A percentile compares a stretch with the other conserved stretches of the same genome.
Evolutionary conservation across 805 yeast genomes (phyloP).

Genomic region (Ogataea parapolymorpha): DNA sequence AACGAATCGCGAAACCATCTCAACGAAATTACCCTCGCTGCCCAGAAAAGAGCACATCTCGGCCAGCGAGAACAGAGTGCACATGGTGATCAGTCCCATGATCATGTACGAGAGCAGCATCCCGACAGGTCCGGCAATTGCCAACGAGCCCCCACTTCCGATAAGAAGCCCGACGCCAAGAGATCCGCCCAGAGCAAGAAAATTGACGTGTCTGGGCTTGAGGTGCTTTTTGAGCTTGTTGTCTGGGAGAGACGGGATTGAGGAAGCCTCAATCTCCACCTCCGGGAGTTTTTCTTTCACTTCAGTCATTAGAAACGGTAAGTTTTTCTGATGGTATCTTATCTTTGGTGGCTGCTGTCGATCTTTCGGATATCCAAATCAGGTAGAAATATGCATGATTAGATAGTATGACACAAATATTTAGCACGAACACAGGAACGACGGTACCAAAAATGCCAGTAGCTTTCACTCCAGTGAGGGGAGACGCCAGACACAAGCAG

Average conservation of each 20-base stretch:
- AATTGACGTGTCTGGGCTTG: slow-evolving; percentile 64
- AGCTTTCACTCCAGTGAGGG: too few relatives aligned
- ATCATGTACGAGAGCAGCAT: slow-evolving; percentile 61
- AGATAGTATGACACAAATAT: too few relatives aligned
- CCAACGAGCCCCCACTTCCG: slow-evolving; percentile 54
- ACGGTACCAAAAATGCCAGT: too few relatives aligned
- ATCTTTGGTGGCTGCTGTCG: too few relatives aligned
- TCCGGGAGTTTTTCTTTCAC: background rate
- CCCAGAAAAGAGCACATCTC: slow-evolving; percentile 82
- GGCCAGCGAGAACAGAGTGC: slow-evolving; percentile 69
- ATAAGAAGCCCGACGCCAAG: slow-evolving; percentile 78
- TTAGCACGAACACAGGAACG: too few relatives aligned
- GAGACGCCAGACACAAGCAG: too few relatives aligned
- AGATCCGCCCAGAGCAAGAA: slow-evolving; percentile 79
- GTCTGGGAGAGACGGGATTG: background rate
- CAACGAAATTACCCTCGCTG: slow-evolving; percentile 64
- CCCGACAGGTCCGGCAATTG: slow-evolving; percentile 65
- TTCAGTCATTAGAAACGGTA: too few relatives aligned
- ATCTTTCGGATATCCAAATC: too few relatives aligned
- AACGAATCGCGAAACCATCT: slow-evolving; percentile 63
- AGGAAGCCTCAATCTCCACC: background rate
- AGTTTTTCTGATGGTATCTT: too few relatives aligned
- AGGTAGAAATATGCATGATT: too few relatives aligned
- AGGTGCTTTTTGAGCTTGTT: slow-evolving; percentile 43
- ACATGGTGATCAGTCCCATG: slow-evolving; percentile 62